A percentile compares a stretch with the other conserved stretches of the same genome.
These are phyloP conservation scores for Tagetes patula DNA, from an alignment of 129 eudicot genomes.

Conservation along the genomic window DNA sequence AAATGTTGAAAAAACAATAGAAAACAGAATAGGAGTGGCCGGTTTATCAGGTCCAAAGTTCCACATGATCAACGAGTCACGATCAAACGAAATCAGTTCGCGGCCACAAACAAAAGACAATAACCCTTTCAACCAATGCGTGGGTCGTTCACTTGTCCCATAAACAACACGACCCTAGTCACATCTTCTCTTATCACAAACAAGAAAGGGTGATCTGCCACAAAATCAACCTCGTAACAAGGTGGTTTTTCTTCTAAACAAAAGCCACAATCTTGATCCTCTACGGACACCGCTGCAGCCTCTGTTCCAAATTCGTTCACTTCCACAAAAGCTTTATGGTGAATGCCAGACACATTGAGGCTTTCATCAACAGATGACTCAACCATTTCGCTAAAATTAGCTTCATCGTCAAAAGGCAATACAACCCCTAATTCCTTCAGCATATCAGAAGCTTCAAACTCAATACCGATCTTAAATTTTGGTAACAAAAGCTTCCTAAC, in stretches of 20 bases:
- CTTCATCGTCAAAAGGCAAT: conserved; percentile 25
- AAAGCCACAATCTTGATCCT: too few species aligned
- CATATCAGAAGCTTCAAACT: conserved; percentile 23
- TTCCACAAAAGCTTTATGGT: conserved; percentile 18
- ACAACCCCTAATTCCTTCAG: conserved; percentile 39
- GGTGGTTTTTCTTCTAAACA: too few species aligned
- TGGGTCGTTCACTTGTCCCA: conserved; percentile 71
- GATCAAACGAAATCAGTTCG: too few species aligned
- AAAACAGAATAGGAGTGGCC: too few species aligned
- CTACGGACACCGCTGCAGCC: background rate
- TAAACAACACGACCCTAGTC: conserved; percentile 61
- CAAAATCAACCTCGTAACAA: background rate
- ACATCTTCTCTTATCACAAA: conserved; percentile 20
- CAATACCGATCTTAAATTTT: conserved; percentile 36
- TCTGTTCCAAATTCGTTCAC: conserved; percentile 41
- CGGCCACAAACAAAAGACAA: background rate
- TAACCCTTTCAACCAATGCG: conserved; percentile 9
- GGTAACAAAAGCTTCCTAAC: conserved; percentile 32
- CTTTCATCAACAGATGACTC: background rate
- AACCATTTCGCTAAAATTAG: conserved; percentile 36
- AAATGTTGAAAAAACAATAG: too few species aligned
- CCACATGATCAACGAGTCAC: too few species aligned
- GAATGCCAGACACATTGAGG: conserved; percentile 27
- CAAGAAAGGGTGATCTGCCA: conserved; percentile 57
- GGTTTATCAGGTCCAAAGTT: too few species aligned